Evolutionary conservation across 2,329 filamentous ascomycete species (phyloP), one percentile per base, ranked within the genome.

Genomic region (Curvularia spicifera): DNA sequence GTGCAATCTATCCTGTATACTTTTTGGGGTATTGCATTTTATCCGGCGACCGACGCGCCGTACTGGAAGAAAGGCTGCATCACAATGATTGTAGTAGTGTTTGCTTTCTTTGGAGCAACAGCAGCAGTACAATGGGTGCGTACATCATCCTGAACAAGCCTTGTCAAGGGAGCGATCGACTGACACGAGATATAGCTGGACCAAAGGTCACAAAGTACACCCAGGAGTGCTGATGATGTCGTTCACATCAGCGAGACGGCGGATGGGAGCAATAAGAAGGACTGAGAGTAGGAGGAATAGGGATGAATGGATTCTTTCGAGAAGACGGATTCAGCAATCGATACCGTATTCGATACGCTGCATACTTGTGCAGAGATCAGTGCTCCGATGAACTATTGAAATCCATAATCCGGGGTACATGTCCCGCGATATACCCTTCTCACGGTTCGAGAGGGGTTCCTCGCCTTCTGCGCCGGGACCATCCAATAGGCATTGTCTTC

Each of bases 21-120:
- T 0, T 81, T 80, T 48, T 82, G 80, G 79, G 80, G 79, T 0
- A 79, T 82, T 5, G 65, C 72, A 0, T 61, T 82, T 7, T 81
- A 81, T 37, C 69, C 77, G 12, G 78, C 78, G 0, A 73, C 71
- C 5, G 77, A 81, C 57, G 78, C 78, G 0, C 78, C 79, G 3
- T 80, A 81, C 51, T 81, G 79, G 71, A 71, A 66, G 46, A 78
- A 76, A 48, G 77, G 77, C 0, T 72, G 67, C 7, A 75, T 78
- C 33, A 61, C 75, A 1, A 76, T 78, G 70, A 70, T 78, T 18
- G 63, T 70, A 3, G 70, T 73, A 2, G 66, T 70, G 1, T 66
- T 68, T 56, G 64, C 69, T 5, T 71, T 71, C 52, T 69, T 70
- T 53, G 66, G 59, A 12, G 54, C 57, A 15, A 71, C 69, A 26